A percentile compares a stretch with the other conserved stretches of the same genome.
Conservation (phyloP, 208 protist genomes). For the Trypanosoma lewisi region DNA sequence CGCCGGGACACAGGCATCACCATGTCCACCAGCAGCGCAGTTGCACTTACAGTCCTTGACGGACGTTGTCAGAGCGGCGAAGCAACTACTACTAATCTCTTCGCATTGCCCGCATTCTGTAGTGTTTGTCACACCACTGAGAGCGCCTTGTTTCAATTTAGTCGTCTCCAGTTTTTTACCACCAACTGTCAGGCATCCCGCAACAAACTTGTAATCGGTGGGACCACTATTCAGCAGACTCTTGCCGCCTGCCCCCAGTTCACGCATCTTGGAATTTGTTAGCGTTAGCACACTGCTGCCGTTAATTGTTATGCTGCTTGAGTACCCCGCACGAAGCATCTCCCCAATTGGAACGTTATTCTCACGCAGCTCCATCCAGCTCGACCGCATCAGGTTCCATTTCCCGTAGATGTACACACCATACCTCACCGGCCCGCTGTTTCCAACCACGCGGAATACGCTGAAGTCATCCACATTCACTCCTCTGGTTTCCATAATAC, state of each 20-base stretch:
- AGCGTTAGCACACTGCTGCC: conserved; percentile 11
- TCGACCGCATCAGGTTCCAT: neutral
- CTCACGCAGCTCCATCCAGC: conserved; percentile 9
- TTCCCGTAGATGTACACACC: conserved; percentile 1
- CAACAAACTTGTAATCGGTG: conserved; percentile 5
- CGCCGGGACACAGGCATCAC: conserved; percentile 12
- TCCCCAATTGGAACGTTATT: neutral
- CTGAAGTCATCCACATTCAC: conserved; percentile 1
- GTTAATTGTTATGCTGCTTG: neutral
- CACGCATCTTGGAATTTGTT: neutral
- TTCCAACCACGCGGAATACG: conserved; percentile 11
- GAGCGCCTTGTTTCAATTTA: neutral
- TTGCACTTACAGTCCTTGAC: neutral
- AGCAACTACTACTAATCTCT: conserved; percentile 4
- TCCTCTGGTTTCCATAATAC: neutral
- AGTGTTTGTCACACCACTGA: neutral
- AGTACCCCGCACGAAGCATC: neutral
- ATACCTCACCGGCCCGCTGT: neutral
- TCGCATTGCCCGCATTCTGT: conserved; percentile 2
- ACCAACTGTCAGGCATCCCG: conserved; percentile 3
- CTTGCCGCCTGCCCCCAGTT: neutral
- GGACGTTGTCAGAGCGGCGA: conserved; percentile 4
- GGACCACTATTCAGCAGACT: neutral
- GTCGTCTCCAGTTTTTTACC: neutral
- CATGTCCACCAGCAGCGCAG: conserved; percentile 8